A percentile compares a stretch with the other conserved stretches of the same genome.
phyloP scores from a whole-genome alignment of 345 rosid genomes.

The Cochlearia excelsa region DNA sequence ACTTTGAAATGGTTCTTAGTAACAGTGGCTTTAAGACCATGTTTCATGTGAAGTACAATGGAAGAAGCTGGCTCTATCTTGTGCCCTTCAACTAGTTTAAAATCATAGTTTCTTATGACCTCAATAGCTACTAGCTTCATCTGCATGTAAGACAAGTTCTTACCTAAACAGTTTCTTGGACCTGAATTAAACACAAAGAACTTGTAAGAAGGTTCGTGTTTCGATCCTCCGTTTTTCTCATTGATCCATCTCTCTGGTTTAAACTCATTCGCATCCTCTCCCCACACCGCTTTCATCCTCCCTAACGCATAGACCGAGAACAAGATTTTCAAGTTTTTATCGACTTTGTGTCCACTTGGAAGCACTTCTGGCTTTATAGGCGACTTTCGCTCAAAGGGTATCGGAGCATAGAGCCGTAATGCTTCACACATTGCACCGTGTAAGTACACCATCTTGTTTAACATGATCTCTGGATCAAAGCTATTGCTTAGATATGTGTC shows the following conservation, averaged over 20 bases:
- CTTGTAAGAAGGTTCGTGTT: constrained; percentile 34
- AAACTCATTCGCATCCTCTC: constrained; percentile 37
- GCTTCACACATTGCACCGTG: constrained; percentile 44
- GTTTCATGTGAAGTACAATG: constrained; percentile 28
- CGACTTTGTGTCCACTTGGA: constrained; percentile 36
- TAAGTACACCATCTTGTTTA: constrained; percentile 38
- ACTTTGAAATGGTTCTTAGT: background rate
- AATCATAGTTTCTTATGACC: constrained; percentile 25
- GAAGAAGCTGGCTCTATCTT: constrained; percentile 17
- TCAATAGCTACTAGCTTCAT: constrained; percentile 28
- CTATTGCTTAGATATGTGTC: constrained; percentile 12
- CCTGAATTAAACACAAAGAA: constrained; percentile 35
- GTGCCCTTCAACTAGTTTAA: constrained; percentile 24
- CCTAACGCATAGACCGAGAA: constrained; percentile 36
- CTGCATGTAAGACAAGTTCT: constrained; percentile 22
- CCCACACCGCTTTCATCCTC: constrained; percentile 37
- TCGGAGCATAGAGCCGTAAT: constrained; percentile 39
- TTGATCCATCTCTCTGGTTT: constrained; percentile 37
- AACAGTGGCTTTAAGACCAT: constrained; percentile 26
- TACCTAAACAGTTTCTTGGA: constrained; percentile 34
- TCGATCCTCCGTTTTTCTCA: constrained; percentile 25
- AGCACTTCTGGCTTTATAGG: background rate
- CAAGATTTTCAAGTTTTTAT: constrained; percentile 24
- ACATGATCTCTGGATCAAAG: constrained; percentile 13
- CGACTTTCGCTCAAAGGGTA: constrained; percentile 29